Conservation (phyloP, 108 stramenopile genomes). For the Fragilaria radians region DNA sequence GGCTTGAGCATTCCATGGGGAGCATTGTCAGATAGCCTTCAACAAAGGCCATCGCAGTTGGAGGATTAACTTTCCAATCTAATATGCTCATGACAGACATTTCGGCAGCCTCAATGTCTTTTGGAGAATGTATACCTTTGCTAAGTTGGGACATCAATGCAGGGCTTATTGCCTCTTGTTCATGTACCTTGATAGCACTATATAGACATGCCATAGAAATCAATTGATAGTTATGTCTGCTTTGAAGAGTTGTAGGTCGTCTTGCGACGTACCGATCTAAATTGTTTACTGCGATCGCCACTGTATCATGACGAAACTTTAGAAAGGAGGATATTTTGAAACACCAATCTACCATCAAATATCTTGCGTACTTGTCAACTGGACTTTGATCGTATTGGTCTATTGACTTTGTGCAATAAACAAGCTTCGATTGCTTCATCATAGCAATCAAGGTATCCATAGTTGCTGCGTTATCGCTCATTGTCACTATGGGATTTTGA, state of each 20-base stretch:
- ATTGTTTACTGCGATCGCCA: constrained; percentile 46
- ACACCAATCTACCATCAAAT: constrained; percentile 54
- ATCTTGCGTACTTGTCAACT: constrained; percentile 25
- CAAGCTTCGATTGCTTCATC: neutral
- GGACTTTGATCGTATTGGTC: constrained; percentile 1
- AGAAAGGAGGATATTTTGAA: constrained; percentile 49
- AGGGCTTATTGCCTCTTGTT: constrained; percentile 8
- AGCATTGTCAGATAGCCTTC: constrained; percentile 10
- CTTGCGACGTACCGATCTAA: constrained; percentile 56
- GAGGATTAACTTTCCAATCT: constrained; percentile 39
- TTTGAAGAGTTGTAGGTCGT: neutral
- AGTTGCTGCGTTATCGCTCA: neutral
- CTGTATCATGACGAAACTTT: constrained; percentile 44
- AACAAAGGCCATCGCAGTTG: constrained; percentile 22
- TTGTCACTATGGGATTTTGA: too few relatives aligned
- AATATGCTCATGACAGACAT: constrained; percentile 24
- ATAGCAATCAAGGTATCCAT: neutral
- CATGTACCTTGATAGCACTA: constrained; percentile 54
- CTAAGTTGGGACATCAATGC: constrained; percentile 3
- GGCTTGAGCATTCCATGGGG: neutral
- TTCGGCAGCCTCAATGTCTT: constrained; percentile 41
- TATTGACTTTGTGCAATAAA: neutral
- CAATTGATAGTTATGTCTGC: constrained; percentile 29
- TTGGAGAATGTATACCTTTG: neutral
- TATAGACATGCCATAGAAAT: constrained; percentile 51